Evolutionary conservation across 2,329 filamentous ascomycete species (phyloP), one percentile per base, ranked within the genome.

Genomic region (Pseudogymnoascus verrucosus): DNA sequence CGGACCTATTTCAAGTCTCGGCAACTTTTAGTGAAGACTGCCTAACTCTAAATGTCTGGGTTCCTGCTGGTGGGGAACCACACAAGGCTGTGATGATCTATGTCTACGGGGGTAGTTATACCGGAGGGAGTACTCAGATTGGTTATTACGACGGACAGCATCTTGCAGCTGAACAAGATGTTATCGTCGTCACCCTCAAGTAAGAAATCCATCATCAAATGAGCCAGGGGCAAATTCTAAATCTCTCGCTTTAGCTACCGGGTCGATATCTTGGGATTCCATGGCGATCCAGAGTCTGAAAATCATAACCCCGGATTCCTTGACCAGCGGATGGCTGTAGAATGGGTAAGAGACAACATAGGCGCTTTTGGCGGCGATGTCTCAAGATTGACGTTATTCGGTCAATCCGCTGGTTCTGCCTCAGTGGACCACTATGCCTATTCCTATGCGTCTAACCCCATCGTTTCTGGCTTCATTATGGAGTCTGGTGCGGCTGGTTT

Each of bases 361-460:
- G 68, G 66, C 16, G 68, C 68, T 4, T 77, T 77, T 31, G 75
- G 76, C 5, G 75, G 75, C n/a, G 72, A 72, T 36, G 34, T 66
- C 44, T 47, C 64, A 14, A 79, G 82, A 63, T 78, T 88, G 31
- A 87, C 82, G 2, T 71, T 86, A 60, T 84, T 83, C 79, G 86
- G 85, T 0, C 73, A 83, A 62, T 84, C 82, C 65, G 84, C 84
- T 16, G 84, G 84, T 4, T 82, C 82, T 5, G 85, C 88, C 71
- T 84, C 83, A 64, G 80, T 66, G 12, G 70, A 71, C 51, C 63
- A 61, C 31, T 68, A 71, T 62, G 61, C 51, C 37, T 71, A 64
- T 61, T 66, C 69, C 11, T 69, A 63, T 44, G 23, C 54, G 3
- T 44, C 65, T 16, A 65, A 71, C 47, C 66, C 70, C 1, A 67